These are phyloP conservation scores for Juglanconis juglandina DNA, from an alignment of 2,329 filamentous ascomycete genomes.

Conservation along the genomic window DNA sequence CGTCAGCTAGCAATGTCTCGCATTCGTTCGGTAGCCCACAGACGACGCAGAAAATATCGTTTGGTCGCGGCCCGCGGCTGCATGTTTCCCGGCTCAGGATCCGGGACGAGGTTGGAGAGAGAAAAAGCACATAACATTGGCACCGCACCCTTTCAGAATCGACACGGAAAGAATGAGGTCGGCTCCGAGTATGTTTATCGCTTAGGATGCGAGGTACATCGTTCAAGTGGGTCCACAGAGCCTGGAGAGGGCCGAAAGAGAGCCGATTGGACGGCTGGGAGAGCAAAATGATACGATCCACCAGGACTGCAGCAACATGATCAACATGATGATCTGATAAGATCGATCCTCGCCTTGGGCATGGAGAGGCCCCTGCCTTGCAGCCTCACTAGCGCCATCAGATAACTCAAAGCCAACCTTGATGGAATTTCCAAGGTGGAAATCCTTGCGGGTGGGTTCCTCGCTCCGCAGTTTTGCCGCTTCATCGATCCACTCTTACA, in stretches of 20 bases:
- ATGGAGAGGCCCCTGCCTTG: neutral
- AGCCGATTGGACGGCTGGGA: slow-evolving; percentile 5
- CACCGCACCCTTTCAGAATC: neutral
- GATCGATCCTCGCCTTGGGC: slow-evolving; percentile 2
- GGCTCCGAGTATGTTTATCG: slow-evolving; percentile 5
- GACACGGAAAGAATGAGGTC: neutral
- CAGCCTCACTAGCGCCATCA: slow-evolving; percentile 10
- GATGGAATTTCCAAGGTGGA: neutral
- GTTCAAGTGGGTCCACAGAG: neutral
- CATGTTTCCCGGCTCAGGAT: no score
- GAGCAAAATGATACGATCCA: slow-evolving; percentile 1
- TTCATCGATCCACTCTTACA: neutral
- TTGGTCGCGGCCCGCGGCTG: no score
- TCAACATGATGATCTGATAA: slow-evolving; percentile 15
- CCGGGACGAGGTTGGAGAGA: no score
- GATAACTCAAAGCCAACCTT: slow-evolving; percentile 5
- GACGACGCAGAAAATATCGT: no score
- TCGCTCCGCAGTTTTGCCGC: neutral
- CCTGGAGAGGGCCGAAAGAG: slow-evolving; percentile 1
- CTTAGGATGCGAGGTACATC: neutral
- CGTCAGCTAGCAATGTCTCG: no score
- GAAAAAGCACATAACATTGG: neutral
- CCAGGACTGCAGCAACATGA: neutral
- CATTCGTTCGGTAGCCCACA: no score
- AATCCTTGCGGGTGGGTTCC: neutral